Base-by-base conservation (phyloP, 1,284 basidiomycete species). In the Ustilago esculenta region DNA sequence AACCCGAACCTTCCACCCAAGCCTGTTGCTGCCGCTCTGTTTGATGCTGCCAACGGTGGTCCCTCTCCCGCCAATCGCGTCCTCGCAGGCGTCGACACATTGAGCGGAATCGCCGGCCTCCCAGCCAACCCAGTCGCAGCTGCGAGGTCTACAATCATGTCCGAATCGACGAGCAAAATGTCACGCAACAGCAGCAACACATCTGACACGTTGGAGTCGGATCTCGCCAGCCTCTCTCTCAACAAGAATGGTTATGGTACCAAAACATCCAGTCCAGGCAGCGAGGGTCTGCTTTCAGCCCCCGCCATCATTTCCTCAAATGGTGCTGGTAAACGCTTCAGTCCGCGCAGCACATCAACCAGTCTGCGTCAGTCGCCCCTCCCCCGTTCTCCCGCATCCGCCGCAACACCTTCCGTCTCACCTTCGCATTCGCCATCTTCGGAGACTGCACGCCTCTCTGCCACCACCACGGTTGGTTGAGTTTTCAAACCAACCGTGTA, bases 1-100 rank as follows among this genome's bases (percentile, higher is more conserved):
- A 73, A 72, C 39, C 73, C 75, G 7, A 69, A 57, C 30, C 41
- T 79, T 12, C 76, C 76, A 0, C 58, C 75, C 29, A 79, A 79
- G 45, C 76, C 76, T 6, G 68, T 79, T 2, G 76, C 76, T 6
- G 76, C 76, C 1, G 76, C 76, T 6, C 56, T 79, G 8, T 79
- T 72, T 36, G 76, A 79, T 51, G 76, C 76, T 12, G 74, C 76
- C 15, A 74, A 78, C 36, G 76, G 76, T 32, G 76, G 76, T 4
- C 76, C 75, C 2, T 72, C 66, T 24, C 76, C 75, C 15, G 75
- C 75, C n/a, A 64, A 71, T 36, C 75, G 68, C 23, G 68, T 72
- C 1, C 51, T 72, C 14, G 68, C 68, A 3, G 63, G 63, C 9
- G 63, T 67, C 12, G 68, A 72, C 32, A 59, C 58, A 3, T 46